phyloP scores from a whole-genome alignment of 805 yeast species.

The Saturnispora hagleri region DNA sequence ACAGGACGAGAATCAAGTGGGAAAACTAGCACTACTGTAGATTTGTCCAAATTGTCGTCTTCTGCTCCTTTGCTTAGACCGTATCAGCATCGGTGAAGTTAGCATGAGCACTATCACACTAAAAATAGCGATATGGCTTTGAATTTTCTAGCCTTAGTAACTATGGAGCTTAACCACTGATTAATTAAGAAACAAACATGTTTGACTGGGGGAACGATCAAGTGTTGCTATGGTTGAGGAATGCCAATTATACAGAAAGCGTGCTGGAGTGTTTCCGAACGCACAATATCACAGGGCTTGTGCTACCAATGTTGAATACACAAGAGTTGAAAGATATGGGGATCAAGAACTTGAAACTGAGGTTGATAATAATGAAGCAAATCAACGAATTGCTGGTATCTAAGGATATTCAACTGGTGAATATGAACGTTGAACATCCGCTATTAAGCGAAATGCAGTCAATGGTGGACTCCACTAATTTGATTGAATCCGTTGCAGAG shows the following conservation, averaged over 20 bases:
- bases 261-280: constrained; percentile 33
- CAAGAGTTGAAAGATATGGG: constrained; percentile 72
- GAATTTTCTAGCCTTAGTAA: not conserved
- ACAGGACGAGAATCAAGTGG: too few relatives aligned
- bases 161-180: not conserved
- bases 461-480: constrained; percentile 17
- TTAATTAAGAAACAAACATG: constrained; percentile 6
- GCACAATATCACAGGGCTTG: constrained; percentile 64
- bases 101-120: not conserved
- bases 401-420: constrained; percentile 18
- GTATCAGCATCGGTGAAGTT: too few relatives aligned
- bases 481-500: constrained; percentile 18
- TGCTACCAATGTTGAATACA: constrained; percentile 58
- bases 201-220: constrained; percentile 26
- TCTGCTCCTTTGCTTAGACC: too few relatives aligned
- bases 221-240: constrained; percentile 24
- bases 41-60: too few relatives aligned
- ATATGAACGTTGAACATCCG: constrained; percentile 18
- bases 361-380: constrained; percentile 52
- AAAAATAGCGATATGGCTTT: not conserved
- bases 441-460: constrained; percentile 20
- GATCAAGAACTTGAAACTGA: constrained; percentile 39
- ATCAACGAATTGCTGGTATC: constrained; percentile 43
- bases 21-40: too few relatives aligned
- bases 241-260: constrained; percentile 17